Evolutionary conservation across 2,329 filamentous ascomycete species (phyloP), one percentile per base, ranked within the genome.

Genomic region (Incumbomyces lentus): DNA sequence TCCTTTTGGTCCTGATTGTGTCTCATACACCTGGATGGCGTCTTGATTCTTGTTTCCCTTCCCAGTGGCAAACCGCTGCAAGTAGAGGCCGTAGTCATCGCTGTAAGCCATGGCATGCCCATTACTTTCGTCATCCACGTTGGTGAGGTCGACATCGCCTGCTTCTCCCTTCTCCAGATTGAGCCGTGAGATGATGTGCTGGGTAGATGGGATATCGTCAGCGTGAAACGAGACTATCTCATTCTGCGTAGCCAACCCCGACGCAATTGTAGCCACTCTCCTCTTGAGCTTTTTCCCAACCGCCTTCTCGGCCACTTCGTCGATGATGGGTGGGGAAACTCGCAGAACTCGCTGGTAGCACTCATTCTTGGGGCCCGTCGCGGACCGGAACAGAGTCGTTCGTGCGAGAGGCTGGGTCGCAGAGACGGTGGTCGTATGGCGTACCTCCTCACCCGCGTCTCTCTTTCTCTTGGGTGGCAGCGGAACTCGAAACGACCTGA

Each of bases 241-340:
- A 11, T 83, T 78, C 40, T 83, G 71, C 50, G 79, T 80, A 16
- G 85, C 81, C 52, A 94, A 70, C 22, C 85, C 86, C 1, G 87
- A 89, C 8, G 87, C 83, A 50, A 84, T 80, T 11, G 80, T 88
- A 49, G 84, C 88, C 33, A 95, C 71, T 49, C 86, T 76, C 36
- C 29, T 46, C 13, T 22, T 45, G n/a, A 45, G 18, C 18, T 12
- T 35, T n/a, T 26, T 8, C 22, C 22, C 22, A 33, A 47, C 13
- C 17, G 48, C 35, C 29, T 37, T 40, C 34, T 32, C n/a, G 8
- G 40, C 29, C 36, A 75, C 74, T 22, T 45, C 42, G 16, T 70
- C 72, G 37, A 71, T 64, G 39, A 64, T 68, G 46, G 72, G 71
- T 5, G 75, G 75, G 4, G 76, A 80, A 16, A 82, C 61, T 32